Evolutionary conservation across 1,139 yeast genomes (phyloP), one percentile per base, ranked within the genome.

Genomic region (Keqinozyma sinolaborantium): DNA sequence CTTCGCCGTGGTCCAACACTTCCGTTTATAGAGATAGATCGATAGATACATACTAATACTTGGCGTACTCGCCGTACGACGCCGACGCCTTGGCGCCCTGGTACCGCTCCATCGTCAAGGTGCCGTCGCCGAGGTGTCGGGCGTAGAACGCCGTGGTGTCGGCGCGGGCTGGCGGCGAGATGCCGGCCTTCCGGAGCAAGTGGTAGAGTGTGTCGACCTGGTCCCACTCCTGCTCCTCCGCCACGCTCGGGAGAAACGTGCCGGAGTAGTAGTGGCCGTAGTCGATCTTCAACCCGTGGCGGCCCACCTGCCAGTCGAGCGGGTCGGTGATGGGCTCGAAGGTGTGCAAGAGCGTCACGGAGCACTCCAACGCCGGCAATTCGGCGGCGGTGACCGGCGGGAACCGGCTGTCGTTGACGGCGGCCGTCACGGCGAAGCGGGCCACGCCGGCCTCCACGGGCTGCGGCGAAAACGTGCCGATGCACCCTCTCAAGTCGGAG

Each of bases 231-330:
- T 90, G 95, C 42, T 90, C 97, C n/a, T 62, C 70, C 11, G 96
- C 95, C 2, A 94, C 97, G 28, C 79, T 83, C 0, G 98, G 98
- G 29, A 94, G 58, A 45, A 87, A 92, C 0, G 98, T 92, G 0
- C 97, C 88, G 31, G 82, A 74, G 38, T 64, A 64, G 7, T 48
- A 36, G 16, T 54, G 45, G 15, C 68, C 60, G 39, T 86, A 70
- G 16, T 60, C 55, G 13, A 88, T 75, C 36, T 77, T 70, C 23
- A 94, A 72, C 0, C 99, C 98, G 53, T 92, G 94, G 15, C 51
- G 52, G 0, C 98, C 98, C 30, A 92, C 54, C 5, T 58, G 68
- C 98, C 98, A 94, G 47, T 84, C 84, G 33, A 67, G 56, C 5
- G 79, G 69, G 34, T 71, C 68, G 0, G 46, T 34, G 3, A 73